Evolutionary conservation across 768 basidiomycete species (phyloP).

Genomic region (Tubosaeta sp.): DNA sequence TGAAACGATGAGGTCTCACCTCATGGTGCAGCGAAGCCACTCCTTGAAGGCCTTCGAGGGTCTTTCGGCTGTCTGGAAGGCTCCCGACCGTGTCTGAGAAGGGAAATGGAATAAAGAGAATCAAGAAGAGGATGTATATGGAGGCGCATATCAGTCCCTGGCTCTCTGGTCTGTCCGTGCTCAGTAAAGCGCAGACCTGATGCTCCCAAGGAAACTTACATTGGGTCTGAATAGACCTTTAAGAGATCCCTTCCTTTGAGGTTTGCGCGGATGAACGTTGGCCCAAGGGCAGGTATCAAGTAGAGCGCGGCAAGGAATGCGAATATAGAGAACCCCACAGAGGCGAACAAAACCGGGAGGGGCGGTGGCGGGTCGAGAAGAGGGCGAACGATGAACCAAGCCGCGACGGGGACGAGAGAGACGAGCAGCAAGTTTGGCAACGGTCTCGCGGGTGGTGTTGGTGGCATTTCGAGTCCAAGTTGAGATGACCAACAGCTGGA

Average conservation of each 20-base stretch:
- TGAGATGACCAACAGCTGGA: slow-evolving; percentile 6
- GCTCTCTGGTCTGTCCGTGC: slow-evolving; percentile 77
- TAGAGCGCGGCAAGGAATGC: slow-evolving; percentile 74
- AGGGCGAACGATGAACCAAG: slow-evolving; percentile 71
- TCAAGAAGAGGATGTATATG: slow-evolving; percentile 81
- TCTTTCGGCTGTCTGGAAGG: slow-evolving; percentile 38
- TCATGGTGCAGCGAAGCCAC: slow-evolving; percentile 70
- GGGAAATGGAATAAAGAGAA: slow-evolving; percentile 93
- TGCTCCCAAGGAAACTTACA: slow-evolving; percentile 44
- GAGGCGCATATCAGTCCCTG: slow-evolving; percentile 88
- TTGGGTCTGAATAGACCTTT: slow-evolving; percentile 70
- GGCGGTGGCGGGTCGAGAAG: slow-evolving; percentile 65
- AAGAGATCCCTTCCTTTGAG: slow-evolving; percentile 85
- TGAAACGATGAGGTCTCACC: slow-evolving; percentile 36
- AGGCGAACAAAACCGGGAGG: slow-evolving; percentile 71
- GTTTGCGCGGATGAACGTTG: slow-evolving; percentile 74
- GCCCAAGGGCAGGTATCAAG: slow-evolving; percentile 80
- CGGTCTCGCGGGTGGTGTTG: slow-evolving; percentile 39
- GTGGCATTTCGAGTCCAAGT: slow-evolving; percentile 18
- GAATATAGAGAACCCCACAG: slow-evolving; percentile 78
- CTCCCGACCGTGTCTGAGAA: slow-evolving; percentile 71
- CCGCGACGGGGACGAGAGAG: slow-evolving; percentile 60
- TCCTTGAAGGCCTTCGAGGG: slow-evolving; percentile 41
- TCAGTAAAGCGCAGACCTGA: neutral
- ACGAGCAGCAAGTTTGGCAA: slow-evolving; percentile 50